Evolutionary conservation across 2,329 filamentous ascomycete species (phyloP).

Genomic region (Fusarium chaquense): DNA sequence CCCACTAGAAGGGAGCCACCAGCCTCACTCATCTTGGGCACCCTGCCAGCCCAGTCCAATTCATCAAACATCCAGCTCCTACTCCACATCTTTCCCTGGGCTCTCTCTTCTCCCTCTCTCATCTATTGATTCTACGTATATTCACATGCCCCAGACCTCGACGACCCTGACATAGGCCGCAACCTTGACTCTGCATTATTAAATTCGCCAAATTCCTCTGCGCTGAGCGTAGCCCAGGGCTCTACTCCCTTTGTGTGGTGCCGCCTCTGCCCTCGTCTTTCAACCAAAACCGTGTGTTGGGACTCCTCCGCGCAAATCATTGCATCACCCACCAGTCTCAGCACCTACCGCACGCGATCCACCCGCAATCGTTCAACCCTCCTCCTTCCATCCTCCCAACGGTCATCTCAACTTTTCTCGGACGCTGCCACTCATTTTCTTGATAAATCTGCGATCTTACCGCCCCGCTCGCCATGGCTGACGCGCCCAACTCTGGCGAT

Average conservation of each 20-base stretch:
- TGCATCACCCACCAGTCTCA: slow-evolving; percentile 48
- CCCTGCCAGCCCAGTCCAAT: slow-evolving; percentile 16
- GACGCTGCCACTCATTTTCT: slow-evolving; percentile 39
- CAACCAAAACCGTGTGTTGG: slow-evolving; percentile 48
- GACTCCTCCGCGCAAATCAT: slow-evolving; percentile 51
- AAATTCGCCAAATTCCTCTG: slow-evolving; percentile 25
- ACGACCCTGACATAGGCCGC: slow-evolving; percentile 39
- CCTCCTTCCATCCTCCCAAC: slow-evolving; percentile 39
- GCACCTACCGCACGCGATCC: slow-evolving; percentile 47
- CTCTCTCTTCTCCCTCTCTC: slow-evolving; percentile 42
- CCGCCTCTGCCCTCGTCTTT: slow-evolving; percentile 31
- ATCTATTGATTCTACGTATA: slow-evolving; percentile 44
- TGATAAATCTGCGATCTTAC: slow-evolving; percentile 50
- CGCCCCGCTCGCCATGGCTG: slow-evolving; percentile 76
- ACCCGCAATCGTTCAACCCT: slow-evolving; percentile 45
- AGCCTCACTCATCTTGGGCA: slow-evolving; percentile 17
- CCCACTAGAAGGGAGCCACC: slow-evolving; percentile 5
- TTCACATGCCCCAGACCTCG: slow-evolving; percentile 42
- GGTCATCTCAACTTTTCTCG: slow-evolving; percentile 39
- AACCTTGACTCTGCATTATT: slow-evolving; percentile 32
- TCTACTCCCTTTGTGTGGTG: slow-evolving; percentile 14
- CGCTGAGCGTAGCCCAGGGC: slow-evolving; percentile 30
- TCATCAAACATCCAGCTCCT: slow-evolving; percentile 42
- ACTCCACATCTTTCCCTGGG: slow-evolving; percentile 35
- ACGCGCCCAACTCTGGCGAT: slow-evolving; percentile 91